phyloP scores from a whole-genome alignment of 306 rosid species.

The Aeschynomene evenia region DNA sequence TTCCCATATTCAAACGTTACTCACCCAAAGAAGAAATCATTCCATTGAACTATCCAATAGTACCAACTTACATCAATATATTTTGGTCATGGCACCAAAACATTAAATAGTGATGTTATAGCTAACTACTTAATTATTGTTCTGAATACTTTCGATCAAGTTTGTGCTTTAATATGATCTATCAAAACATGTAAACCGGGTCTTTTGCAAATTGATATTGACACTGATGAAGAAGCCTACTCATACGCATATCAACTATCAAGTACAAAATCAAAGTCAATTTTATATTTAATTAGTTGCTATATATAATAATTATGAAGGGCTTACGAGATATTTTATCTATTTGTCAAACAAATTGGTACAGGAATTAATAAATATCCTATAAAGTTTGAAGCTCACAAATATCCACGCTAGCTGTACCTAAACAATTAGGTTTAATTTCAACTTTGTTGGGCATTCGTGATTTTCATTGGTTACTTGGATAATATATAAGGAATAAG shows the following conservation, averaged over 20 bases:
- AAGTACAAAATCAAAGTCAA: slow-evolving; percentile 8
- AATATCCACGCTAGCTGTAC: not conserved
- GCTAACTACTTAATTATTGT: not conserved
- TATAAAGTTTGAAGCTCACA: not conserved
- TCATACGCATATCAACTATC: no score
- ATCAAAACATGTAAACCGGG: no score
- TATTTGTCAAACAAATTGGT: not conserved
- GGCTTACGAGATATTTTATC: not conserved
- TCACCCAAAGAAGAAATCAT: no score
- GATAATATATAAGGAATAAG: no score
- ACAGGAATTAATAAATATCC: not conserved
- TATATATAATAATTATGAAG: not conserved
- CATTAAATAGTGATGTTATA: not conserved
- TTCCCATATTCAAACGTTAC: no score
- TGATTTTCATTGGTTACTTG: no score
- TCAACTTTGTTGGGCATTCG: not conserved
- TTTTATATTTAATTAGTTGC: not conserved
- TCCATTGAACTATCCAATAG: no score
- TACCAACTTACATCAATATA: not conserved
- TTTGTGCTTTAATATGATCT: no score
- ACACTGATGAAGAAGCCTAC: not conserved
- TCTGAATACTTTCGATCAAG: not conserved
- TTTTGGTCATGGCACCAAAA: no score
- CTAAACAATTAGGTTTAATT: not conserved
- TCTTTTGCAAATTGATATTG: not conserved